Evolutionary conservation across 192 early-diverging fungal genomes (phyloP).

Genomic region (Coemansia sp.): DNA sequence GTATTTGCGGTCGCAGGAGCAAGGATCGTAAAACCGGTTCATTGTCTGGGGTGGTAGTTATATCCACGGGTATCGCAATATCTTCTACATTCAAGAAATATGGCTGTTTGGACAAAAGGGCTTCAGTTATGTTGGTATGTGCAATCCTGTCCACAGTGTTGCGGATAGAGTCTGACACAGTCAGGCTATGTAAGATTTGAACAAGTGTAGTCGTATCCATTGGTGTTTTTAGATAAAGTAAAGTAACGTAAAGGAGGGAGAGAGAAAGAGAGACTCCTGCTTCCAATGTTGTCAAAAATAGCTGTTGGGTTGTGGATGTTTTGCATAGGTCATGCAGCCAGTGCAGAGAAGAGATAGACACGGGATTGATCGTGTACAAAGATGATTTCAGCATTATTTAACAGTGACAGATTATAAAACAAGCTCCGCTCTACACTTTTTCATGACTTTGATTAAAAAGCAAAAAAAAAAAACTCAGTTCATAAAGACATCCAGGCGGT

Average conservation of each 20-base stretch:
- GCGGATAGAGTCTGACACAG: not conserved
- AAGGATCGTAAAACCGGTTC: not conserved
- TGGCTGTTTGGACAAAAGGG: not conserved
- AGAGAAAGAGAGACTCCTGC: not conserved
- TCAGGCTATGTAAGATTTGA: not conserved
- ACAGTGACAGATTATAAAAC: not conserved
- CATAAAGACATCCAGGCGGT: slow-evolving; percentile 71
- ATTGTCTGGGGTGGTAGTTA: not conserved
- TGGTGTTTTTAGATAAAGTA: not conserved
- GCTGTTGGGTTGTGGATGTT: not conserved
- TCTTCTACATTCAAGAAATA: not conserved
- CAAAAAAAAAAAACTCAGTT: slow-evolving; percentile 16
- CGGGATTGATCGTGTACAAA: too few relatives aligned
- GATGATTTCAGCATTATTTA: too few relatives aligned
- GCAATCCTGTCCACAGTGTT: not conserved
- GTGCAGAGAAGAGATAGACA: too few relatives aligned
- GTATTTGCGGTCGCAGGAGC: not conserved
- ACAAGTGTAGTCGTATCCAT: not conserved
- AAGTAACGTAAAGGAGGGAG: not conserved
- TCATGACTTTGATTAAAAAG: not conserved
- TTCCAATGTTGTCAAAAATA: not conserved
- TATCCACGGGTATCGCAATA: not conserved
- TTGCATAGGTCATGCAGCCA: not conserved
- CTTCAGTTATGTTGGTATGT: not conserved
- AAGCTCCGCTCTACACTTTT: not conserved